phyloP scores from a whole-genome alignment of 305 asterid species.

The Ajuga reptans region DNA sequence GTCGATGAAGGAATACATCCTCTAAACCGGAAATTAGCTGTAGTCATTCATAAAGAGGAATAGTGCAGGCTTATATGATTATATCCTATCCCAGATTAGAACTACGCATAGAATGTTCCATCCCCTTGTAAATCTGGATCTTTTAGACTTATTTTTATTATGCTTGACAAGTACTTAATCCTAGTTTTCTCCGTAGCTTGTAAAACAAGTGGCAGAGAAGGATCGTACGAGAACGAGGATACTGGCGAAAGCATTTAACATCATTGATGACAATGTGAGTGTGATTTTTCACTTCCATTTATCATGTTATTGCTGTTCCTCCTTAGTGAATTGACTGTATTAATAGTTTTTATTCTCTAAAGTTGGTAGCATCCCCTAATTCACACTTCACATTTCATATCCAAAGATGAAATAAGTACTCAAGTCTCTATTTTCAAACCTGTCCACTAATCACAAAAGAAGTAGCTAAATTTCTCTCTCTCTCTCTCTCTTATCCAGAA shows the following conservation, averaged over 20 bases:
- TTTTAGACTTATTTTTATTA: not conserved
- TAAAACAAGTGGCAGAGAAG: constrained; percentile 78
- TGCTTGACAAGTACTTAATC: constrained; percentile 15
- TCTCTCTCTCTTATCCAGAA: not conserved
- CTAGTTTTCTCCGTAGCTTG: constrained; percentile 50
- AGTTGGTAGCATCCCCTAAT: constrained; percentile 9
- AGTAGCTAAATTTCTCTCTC: not conserved
- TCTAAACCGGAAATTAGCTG: not conserved
- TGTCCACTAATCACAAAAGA: no score
- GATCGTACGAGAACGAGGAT: constrained; percentile 63
- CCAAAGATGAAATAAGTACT: not conserved
- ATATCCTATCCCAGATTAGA: not conserved
- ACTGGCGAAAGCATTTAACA: constrained; percentile 73
- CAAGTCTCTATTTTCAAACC: no score
- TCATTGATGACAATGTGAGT: constrained; percentile 68
- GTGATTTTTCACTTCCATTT: constrained; percentile 19
- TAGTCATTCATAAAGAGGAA: not conserved
- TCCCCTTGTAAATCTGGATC: constrained; percentile 9
- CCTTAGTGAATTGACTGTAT: not conserved
- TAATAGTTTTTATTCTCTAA: not conserved
- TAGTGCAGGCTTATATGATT: not conserved
- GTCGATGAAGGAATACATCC: not conserved
- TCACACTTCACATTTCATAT: not conserved
- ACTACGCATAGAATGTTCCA: not conserved
- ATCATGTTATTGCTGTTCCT: constrained; percentile 17